Base-by-base conservation (phyloP, 345 rosid species). In the Laguncularia racemosa region DNA sequence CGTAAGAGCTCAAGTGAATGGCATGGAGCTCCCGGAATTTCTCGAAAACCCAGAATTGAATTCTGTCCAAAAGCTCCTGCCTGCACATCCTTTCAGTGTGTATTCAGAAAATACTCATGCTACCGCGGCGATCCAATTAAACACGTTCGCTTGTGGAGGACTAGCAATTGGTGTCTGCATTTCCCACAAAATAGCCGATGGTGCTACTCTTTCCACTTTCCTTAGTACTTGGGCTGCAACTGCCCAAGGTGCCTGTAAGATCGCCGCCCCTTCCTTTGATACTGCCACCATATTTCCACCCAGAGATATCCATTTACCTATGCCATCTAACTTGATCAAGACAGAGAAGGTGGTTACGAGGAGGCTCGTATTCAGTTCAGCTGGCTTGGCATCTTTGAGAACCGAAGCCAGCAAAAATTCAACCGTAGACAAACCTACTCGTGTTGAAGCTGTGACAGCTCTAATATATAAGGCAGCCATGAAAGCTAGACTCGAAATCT, bases 1-100 rank as follows among this genome's bases (percentile, higher is more conserved):
- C 13, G 53, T 74, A 17, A 76, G 72, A 61, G 76, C 84, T 52
- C 52, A 10, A 53, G 76, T 66, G 18, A 58, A 68, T 18, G 33
- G 53, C 40, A 33, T 33, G 16, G 40, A 16, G 60, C 66, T 81
- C 49, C 63, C 78, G 0, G 57, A 60, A 53, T 53, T 70, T 67
- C 70, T 77, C 12, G 43, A 33, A 23, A 60, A 53, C n/a, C 76
- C 76, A 3, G 55, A 59, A 20, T 54, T 17, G 5, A 53, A 68
- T 46, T 44, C 64, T 17, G 16, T 79, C 13, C 57, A 62, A 44
- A 44, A 21, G 38, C 69, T 82, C 53, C 19, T 75, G 43, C 78
- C 83, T 11, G 18, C 53, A 19, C 79, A 73, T 48, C 64, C 47
- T 11, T 40, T 50, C 44, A 6, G 16, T 38, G 44, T 60, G 40